Conservation (phyloP, 164 flowering plant species). For the Amborella trichopoda region DNA sequence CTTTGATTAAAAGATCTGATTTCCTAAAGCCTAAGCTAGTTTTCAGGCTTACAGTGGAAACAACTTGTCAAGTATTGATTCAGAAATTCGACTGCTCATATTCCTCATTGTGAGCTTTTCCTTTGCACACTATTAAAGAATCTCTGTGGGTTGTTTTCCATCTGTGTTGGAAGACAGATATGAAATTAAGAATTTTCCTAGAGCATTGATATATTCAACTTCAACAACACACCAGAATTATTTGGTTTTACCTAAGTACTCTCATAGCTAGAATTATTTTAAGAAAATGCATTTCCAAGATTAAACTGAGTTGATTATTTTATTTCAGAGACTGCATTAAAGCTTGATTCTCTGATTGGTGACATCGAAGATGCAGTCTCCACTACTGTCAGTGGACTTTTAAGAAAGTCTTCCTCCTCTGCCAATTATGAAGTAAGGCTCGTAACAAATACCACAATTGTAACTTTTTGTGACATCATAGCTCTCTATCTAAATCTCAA, state of each 20-base stretch:
- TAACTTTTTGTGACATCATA: background rate
- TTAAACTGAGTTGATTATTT: background rate
- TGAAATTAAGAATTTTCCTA: background rate
- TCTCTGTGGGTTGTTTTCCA: background rate
- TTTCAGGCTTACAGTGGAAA: too few relatives aligned
- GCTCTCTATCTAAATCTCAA: background rate
- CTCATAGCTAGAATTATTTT: background rate
- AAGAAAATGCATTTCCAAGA: too few relatives aligned
- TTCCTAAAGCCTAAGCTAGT: too few relatives aligned
- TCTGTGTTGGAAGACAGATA: background rate
- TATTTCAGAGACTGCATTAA: constrained; percentile 72
- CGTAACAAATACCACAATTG: background rate
- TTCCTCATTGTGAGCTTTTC: too few relatives aligned
- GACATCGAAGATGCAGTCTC: constrained; percentile 94
- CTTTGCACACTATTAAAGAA: background rate
- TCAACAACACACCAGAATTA: background rate
- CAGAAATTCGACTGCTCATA: too few relatives aligned
- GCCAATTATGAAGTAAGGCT: constrained; percentile 46
- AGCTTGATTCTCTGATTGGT: constrained; percentile 77
- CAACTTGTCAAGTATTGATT: too few relatives aligned
- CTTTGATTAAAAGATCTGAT: too few relatives aligned
- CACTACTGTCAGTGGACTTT: constrained; percentile 41
- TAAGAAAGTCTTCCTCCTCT: constrained; percentile 25
- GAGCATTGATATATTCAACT: background rate
- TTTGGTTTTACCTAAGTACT: background rate